A percentile compares a stretch with the other conserved stretches of the same genome.
phyloP scores from a whole-genome alignment of 768 basidiomycete genomes.

The Termitomyces sp. region DNA sequence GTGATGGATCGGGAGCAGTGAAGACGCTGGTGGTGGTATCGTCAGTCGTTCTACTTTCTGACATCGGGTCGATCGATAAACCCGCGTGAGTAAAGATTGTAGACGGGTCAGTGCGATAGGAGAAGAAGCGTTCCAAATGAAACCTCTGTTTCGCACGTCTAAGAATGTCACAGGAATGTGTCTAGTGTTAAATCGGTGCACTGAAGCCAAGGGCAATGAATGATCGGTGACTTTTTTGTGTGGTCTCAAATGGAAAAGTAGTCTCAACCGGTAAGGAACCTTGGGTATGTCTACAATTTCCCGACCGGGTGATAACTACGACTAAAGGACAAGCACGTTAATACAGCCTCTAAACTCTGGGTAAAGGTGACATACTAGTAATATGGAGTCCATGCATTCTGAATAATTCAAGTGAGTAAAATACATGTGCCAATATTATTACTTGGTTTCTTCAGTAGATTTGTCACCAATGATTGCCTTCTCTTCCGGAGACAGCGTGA shows the following conservation, averaged over 20 bases:
- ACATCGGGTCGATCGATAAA: slow-evolving; percentile 1
- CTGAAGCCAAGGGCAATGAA: background rate
- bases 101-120: background rate
- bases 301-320: background rate
- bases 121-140: slow-evolving; percentile 9
- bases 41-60: background rate
- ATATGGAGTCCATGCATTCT: background rate
- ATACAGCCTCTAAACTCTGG: too few relatives aligned
- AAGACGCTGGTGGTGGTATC: background rate
- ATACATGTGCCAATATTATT: background rate
- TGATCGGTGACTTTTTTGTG: background rate
- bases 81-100: background rate
- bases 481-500: slow-evolving; percentile 57
- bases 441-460: background rate
- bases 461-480: slow-evolving; percentile 26
- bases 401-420: background rate
- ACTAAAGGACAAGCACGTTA: background rate
- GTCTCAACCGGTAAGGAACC: background rate
- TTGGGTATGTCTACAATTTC: background rate
- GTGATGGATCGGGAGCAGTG: slow-evolving; percentile 1
- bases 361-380: background rate
- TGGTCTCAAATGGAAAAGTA: background rate
- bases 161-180: slow-evolving; percentile 5
- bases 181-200: background rate
- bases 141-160: slow-evolving; percentile 15